Evolutionary conservation across 805 yeast genomes (phyloP).

Genomic region (Scheffersomyces stipitis): DNA sequence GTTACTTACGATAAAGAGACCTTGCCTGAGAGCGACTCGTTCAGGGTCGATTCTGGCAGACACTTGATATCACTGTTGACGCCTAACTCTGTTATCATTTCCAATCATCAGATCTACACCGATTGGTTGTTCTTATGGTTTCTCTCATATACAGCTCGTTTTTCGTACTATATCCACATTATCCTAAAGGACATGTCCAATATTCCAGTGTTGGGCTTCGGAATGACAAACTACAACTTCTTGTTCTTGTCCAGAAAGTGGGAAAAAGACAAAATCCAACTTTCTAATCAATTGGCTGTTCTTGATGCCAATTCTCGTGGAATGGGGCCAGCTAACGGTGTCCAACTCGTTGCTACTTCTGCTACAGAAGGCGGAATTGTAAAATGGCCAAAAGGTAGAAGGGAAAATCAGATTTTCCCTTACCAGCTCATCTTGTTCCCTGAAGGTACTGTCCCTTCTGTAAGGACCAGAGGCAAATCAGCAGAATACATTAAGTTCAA

Average conservation of each 20-base stretch:
- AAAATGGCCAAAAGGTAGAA: constrained; percentile 33
- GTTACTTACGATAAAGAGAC: constrained; percentile 47
- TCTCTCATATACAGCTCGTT: constrained; percentile 64
- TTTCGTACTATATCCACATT: constrained; percentile 66
- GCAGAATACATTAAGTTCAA: constrained; percentile 55
- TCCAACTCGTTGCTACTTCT: constrained; percentile 22
- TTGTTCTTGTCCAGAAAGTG: constrained; percentile 83
- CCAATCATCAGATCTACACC: constrained; percentile 93
- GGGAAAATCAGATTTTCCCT: constrained; percentile 29
- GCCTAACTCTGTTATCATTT: constrained; percentile 62
- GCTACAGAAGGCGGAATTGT: constrained; percentile 1
- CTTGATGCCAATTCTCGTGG: constrained; percentile 66
- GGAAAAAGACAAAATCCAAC: constrained; percentile 66
- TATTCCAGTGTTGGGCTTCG: constrained; percentile 80
- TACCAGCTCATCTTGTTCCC: constrained; percentile 81
- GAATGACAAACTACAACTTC: constrained; percentile 78
- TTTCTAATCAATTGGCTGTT: constrained; percentile 54
- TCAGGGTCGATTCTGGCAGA: constrained; percentile 4
- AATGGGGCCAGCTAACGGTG: constrained; percentile 50
- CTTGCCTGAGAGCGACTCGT: constrained; percentile 4
- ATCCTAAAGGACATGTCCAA: constrained; percentile 74
- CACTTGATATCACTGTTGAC: constrained; percentile 4
- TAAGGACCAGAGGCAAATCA: constrained; percentile 59
- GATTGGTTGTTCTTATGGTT: constrained; percentile 96
- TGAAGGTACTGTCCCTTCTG: constrained; percentile 88